phyloP scores from a whole-genome alignment of 441 rosid species.

The Corymbia citriodora region DNA sequence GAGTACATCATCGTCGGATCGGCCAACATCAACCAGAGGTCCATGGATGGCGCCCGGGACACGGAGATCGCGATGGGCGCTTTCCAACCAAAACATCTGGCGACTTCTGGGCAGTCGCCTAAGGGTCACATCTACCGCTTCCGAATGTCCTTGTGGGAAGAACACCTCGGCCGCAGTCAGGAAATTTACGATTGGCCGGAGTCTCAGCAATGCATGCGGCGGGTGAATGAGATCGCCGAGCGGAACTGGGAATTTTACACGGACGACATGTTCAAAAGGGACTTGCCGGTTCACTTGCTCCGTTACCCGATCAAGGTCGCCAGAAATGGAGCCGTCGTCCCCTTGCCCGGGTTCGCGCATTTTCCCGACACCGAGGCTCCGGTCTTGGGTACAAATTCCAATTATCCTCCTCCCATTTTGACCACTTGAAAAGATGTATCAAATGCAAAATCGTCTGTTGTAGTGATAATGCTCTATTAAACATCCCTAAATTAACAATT shows the following conservation, averaged over 20 bases:
- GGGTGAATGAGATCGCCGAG: slow-evolving; percentile 25
- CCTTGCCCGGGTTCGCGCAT: slow-evolving; percentile 14
- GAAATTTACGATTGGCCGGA: slow-evolving; percentile 17
- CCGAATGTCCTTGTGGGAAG: slow-evolving; percentile 50
- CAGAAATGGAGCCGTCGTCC: slow-evolving; percentile 21
- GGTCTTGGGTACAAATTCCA: slow-evolving; percentile 33
- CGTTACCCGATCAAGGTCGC: slow-evolving; percentile 42
- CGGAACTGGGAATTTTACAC: slow-evolving; percentile 28
- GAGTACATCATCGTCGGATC: slow-evolving; percentile 68
- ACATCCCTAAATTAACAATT: neutral
- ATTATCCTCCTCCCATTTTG: neutral
- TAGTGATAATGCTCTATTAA: neutral
- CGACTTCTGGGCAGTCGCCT: neutral
- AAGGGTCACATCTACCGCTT: slow-evolving; percentile 40
- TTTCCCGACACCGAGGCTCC: slow-evolving; percentile 61
- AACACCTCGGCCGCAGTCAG: slow-evolving; percentile 21
- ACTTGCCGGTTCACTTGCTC: slow-evolving; percentile 40
- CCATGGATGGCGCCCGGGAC: slow-evolving; percentile 66
- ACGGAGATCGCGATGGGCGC: slow-evolving; percentile 70
- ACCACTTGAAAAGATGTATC: slow-evolving; percentile 8
- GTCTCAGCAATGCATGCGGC: slow-evolving; percentile 21
- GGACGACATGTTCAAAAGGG: neutral
- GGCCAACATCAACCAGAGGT: slow-evolving; percentile 67
- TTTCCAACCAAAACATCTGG: slow-evolving; percentile 43
- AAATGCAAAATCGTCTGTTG: neutral